Conservation (phyloP, 2,329 filamentous ascomycete species). For the Aspergillus fischeri region DNA sequence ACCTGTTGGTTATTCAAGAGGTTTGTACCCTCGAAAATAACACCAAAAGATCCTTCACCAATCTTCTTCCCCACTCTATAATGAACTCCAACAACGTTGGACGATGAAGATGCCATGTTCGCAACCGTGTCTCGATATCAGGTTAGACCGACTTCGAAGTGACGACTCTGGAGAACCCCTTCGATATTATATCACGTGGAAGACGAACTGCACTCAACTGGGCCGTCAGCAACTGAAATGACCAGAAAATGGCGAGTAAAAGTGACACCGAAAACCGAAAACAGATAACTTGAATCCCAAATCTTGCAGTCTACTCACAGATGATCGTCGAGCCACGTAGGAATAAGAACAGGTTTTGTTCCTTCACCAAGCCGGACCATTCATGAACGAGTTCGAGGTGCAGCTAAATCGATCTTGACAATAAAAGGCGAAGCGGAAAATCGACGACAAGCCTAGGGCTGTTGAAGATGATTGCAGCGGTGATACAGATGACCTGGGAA, state of each 20-base stretch:
- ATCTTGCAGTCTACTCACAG: constrained; percentile 6
- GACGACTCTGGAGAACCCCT: constrained; percentile 10
- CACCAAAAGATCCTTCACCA: constrained; percentile 95
- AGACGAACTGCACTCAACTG: constrained; percentile 11
- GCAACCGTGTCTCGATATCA: constrained; percentile 4
- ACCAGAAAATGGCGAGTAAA: neutral
- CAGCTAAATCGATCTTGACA: neutral
- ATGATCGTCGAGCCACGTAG: constrained; percentile 6
- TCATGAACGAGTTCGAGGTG: constrained; percentile 12
- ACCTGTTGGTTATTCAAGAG: constrained; percentile 98
- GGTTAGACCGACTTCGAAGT: constrained; percentile 12
- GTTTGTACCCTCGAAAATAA: constrained; percentile 98
- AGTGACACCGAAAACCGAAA: neutral
- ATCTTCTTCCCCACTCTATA: constrained; percentile 99
- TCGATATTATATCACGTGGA: constrained; percentile 16
- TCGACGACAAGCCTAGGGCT: constrained; percentile 5
- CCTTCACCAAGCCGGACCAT: constrained; percentile 15
- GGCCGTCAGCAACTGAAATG: constrained; percentile 8
- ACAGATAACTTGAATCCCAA: neutral
- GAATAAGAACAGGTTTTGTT: neutral
- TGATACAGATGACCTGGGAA: constrained; percentile 2
- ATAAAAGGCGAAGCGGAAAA: neutral
- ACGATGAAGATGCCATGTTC: constrained; percentile 78
- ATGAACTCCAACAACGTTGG: constrained; percentile 97
- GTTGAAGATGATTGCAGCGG: constrained; percentile 7